Conservation (phyloP, 2,329 filamentous ascomycete species). For the Harringtonia lauricola region DNA sequence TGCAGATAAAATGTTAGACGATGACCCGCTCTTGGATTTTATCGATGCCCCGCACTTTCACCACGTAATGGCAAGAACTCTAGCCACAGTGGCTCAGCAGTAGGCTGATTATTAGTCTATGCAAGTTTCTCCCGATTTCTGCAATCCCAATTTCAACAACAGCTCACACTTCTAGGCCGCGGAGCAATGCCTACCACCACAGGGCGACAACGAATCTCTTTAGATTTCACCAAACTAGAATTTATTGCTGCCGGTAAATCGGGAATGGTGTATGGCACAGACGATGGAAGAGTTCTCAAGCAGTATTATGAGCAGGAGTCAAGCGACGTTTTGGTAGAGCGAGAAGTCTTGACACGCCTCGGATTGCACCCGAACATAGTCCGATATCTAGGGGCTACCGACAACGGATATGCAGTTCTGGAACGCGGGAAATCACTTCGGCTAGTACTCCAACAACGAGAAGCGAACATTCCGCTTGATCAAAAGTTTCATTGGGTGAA, state of each 20-base stretch:
- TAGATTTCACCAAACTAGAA: background rate
- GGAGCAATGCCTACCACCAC: background rate
- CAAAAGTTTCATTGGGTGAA: background rate
- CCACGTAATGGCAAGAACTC: too few species aligned
- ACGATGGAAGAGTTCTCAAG: background rate
- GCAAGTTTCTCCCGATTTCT: too few species aligned
- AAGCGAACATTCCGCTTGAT: background rate
- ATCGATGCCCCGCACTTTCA: too few species aligned
- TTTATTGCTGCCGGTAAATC: background rate
- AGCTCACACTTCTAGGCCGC: background rate
- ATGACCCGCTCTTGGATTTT: too few species aligned
- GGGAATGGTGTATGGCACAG: background rate
- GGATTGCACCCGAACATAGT: background rate
- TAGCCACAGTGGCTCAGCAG: too few species aligned
- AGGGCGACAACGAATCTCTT: background rate
- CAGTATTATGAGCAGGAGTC: background rate
- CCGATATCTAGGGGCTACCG: background rate
- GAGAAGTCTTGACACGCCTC: background rate
- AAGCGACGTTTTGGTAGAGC: background rate
- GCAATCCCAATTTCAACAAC: too few species aligned
- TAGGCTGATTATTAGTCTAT: too few species aligned
- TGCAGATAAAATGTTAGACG: too few species aligned
- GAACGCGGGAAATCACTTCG: background rate
- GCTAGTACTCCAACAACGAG: background rate
- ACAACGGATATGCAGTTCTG: background rate